Base-by-base conservation (phyloP, 2,329 filamentous ascomycete species). In the Diaporthe humulicola region DNA sequence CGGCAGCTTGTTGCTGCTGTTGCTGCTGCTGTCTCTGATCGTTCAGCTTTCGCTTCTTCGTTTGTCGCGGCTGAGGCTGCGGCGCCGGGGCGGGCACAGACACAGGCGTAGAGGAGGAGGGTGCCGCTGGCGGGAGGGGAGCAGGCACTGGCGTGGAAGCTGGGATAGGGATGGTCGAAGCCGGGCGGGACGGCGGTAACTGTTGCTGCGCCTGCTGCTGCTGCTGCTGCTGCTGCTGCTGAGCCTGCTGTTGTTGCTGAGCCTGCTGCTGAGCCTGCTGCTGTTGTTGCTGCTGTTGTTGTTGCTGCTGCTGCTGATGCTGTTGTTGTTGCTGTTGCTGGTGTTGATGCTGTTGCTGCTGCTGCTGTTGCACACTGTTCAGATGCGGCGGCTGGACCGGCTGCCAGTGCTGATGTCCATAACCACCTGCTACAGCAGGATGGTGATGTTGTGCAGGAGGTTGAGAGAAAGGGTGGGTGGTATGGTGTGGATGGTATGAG, bases 311-410 rank as follows among this genome's bases (percentile, higher is more conserved):
- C 10, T 58, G 56, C 2, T 66, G 71, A 8, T 69, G 72, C 8
- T 36, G 57, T 4, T 52, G 66, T 4, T 70, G 70, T 17, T 72
- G 70, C 1, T 72, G 70, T 9, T 72, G 70, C 1, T 33, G 28
- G 2, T 66, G 61, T 6, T 66, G 58, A 2, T 38, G 48, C 12
- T 74, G 73, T 28, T 76, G 75, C 25, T 76, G 74, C 36, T 77
- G 71, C 12, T 77, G 77, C 10, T 67, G 74, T 64, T 72, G 64
- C 61, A 76, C 75, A 60, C 40, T 76, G 61, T 74, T 76, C 72
- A 70, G 57, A 28, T 73, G 76, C 58, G 74, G 70, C 77, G 78
- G 80, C 64, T 77, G 70, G 78, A 77, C 74, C 78, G 77, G 71
- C 77, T 77, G 42, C 75, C 75, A 76, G 64, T 50, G 67, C 19